phyloP scores from a whole-genome alignment of 306 rosid genomes.

The cucumber (Cucumis sativus) region Cucumber_9930_V3 NC_026658.2:3061501-3062000 shows the following conservation, averaged over 20 bases:
- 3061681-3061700: conserved; percentile 92
- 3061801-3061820: conserved; percentile 97
- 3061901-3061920: background rate
- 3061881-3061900: background rate
- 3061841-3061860: background rate
- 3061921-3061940: background rate
- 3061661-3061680: conserved; percentile 21
- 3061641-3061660: background rate
- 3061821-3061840: conserved; percentile 39
- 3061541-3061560: conserved; percentile 75
- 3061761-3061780: conserved; percentile 94
- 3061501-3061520: conserved; percentile 78
- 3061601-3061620: background rate
- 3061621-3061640: background rate
- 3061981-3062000: no score
- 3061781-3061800: conserved; percentile 89
- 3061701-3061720: conserved; percentile 50
- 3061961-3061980: no score
- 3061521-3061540: conserved; percentile 71
- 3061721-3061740: conserved; percentile 36
- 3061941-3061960: no score
- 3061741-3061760: conserved; percentile 59
- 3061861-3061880: background rate
- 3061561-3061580: background rate
- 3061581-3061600: background rate